Evolutionary conservation across 441 rosid species (phyloP).

Genomic region (Capsella rubella): DNA sequence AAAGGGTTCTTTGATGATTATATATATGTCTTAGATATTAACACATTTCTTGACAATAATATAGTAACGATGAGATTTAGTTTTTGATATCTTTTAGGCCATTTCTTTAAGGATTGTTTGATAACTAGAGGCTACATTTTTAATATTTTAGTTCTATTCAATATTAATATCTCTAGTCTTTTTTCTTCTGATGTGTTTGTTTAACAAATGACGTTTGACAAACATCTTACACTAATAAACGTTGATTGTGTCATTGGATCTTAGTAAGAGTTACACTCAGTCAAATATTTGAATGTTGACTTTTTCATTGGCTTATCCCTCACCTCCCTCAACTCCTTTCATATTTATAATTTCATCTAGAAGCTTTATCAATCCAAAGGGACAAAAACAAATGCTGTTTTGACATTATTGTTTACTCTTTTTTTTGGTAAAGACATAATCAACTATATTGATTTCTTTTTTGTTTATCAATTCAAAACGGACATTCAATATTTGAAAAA

Average conservation of each 20-base stretch:
- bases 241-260: neutral
- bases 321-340: neutral
- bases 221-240: neutral
- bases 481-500: conserved; percentile 13
- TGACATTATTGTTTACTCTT: conserved; percentile 4
- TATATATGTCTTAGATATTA: neutral
- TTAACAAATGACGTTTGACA: neutral
- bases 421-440: neutral
- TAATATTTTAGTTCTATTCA: neutral
- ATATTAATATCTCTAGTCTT: neutral
- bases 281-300: conserved; percentile 40
- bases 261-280: conserved; percentile 13
- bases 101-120: no score
- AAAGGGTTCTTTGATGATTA: neutral
- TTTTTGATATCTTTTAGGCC: no score
- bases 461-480: neutral
- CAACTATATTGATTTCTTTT: conserved; percentile 25
- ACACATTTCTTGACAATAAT: neutral
- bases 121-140: no score
- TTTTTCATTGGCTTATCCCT: neutral
- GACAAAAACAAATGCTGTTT: neutral
- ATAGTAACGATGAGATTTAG: neutral
- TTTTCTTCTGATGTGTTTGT: no score
- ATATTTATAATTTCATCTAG: conserved; percentile 20
- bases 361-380: neutral